Evolutionary conservation across 2,329 filamentous ascomycete genomes (phyloP), one percentile per base, ranked within the genome.

Genomic region (Scolecobasidium constrictum): DNA sequence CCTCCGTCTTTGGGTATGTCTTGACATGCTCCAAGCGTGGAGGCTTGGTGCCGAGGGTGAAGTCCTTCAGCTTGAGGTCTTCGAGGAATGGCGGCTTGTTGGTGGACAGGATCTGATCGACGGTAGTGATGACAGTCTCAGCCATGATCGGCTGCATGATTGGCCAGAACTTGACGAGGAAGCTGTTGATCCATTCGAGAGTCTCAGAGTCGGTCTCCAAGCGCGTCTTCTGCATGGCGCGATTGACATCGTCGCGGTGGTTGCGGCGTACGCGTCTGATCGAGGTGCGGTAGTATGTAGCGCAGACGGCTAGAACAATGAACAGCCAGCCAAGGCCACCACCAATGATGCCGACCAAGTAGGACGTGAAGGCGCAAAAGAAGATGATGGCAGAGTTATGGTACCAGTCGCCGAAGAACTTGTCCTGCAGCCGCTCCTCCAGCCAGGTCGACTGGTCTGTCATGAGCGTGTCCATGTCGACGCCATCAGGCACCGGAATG

Each of bases 121-220:
- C 92, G 0, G 88, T 87, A 60, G 81, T 86, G 63, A 96, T 84
- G 54, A 98, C 83, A 17, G 86, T 93, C 52, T 92, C 79, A 47
- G 87, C 90, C 11, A 98, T 75, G 7, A 96, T 86, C 1, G 92
- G 92, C 43, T 92, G 86, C 60, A 94, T 96, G 56, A 98, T 98
- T 48, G 92, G 92, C 92, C 92, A 98, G 67, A 98, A 98, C 61
- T 98, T 98, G 65, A 93, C 79, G 53, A 98, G 61, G 67, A 98
- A 98, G 53, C 86, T 94, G 71, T 98, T 98, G 62, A 98, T 96
- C 92, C 92, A 98, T 62, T 98, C 92, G 38, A 98, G 70, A 44
- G 84, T 92, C 64, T 98, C 92, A 19, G 78, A 79, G 53, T 98
- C 92, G 6, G 80, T 92, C 53, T 96, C 92, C 42, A 98, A 69